Percentiles rank a stretch among this genome's conserved stretches.
These are phyloP conservation scores for Xylariaceae sp. DNA, from an alignment of 2,329 filamentous ascomycete species.

Conservation along the genomic window DNA sequence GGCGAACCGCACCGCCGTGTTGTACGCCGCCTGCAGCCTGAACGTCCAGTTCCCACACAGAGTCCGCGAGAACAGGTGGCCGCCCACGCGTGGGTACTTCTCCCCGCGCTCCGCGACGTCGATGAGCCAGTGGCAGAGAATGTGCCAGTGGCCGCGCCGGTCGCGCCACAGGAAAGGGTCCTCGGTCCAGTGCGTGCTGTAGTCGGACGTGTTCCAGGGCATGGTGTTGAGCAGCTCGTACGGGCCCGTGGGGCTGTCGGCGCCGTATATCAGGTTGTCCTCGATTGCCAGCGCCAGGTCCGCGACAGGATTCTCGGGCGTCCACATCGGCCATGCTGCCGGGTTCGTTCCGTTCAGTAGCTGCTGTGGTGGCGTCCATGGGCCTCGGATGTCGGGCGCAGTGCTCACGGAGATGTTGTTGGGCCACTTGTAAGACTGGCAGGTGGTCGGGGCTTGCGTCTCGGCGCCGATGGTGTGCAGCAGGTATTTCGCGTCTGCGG, in stretches of 20 bases:
- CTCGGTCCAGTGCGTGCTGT: conserved; percentile 21
- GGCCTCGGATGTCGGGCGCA: conserved; percentile 17
- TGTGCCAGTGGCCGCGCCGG: conserved; percentile 24
- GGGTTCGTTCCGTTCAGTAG: conserved; percentile 35
- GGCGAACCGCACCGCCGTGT: conserved; percentile 28
- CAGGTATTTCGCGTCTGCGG: conserved; percentile 38
- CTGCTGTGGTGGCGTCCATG: conserved; percentile 11
- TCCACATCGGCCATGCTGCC: conserved; percentile 34
- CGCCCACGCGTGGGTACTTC: conserved; percentile 23
- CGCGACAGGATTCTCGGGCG: conserved; percentile 17
- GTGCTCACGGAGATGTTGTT: conserved; percentile 30
- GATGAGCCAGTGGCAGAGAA: conserved; percentile 23
- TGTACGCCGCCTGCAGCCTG: conserved; percentile 17
- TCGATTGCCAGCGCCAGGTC: conserved; percentile 31
- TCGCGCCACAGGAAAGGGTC: conserved; percentile 28
- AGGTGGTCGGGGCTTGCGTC: conserved; percentile 17
- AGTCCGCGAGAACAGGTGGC: conserved; percentile 17
- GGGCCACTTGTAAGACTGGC: conserved; percentile 21
- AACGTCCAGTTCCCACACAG: conserved; percentile 21
- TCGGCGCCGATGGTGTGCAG: conserved; percentile 41
- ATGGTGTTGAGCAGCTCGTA: conserved; percentile 15
- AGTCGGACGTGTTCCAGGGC: conserved; percentile 1
- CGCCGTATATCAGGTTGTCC: conserved; percentile 31
- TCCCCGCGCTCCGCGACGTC: conserved; percentile 18
- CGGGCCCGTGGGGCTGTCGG: conserved; percentile 20